phyloP scores from a whole-genome alignment of 176 grass and related monocot species.

The Musa schizocarpa region DNA sequence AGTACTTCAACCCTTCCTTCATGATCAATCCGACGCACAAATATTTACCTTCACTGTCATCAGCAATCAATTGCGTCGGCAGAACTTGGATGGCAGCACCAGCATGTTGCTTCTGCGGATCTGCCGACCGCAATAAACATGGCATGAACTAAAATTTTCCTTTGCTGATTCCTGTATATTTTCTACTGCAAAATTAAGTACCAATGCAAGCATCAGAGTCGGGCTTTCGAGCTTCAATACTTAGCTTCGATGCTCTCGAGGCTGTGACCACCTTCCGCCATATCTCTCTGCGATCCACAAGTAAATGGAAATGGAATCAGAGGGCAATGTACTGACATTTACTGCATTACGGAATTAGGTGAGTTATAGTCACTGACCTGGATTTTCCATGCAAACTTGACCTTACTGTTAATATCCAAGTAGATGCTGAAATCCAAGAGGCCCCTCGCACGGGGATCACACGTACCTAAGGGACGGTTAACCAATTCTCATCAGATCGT shows the following conservation, averaged over 20 bases:
- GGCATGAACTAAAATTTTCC: neutral
- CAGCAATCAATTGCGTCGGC: slow-evolving; percentile 77
- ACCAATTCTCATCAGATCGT: neutral
- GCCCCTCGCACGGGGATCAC: slow-evolving; percentile 54
- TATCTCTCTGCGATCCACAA: slow-evolving; percentile 54
- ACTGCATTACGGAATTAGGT: neutral
- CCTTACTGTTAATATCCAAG: slow-evolving; percentile 73
- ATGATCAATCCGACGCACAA: slow-evolving; percentile 70
- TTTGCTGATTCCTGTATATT: neutral
- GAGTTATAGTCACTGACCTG: slow-evolving; percentile 37
- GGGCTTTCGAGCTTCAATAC: slow-evolving; percentile 77
- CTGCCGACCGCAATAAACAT: slow-evolving; percentile 19
- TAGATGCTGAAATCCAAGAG: slow-evolving; percentile 97
- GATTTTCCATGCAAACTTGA: slow-evolving; percentile 97
- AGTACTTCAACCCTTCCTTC: slow-evolving; percentile 67
- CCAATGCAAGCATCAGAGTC: slow-evolving; percentile 86
- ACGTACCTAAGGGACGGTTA: slow-evolving; percentile 41
- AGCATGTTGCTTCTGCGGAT: slow-evolving; percentile 81
- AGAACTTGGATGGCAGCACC: slow-evolving; percentile 85
- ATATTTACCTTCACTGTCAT: slow-evolving; percentile 76
- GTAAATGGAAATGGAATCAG: neutral
- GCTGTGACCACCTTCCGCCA: slow-evolving; percentile 91
- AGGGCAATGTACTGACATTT: neutral
- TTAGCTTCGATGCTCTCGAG: slow-evolving; percentile 88
- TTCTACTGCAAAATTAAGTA: slow-evolving; percentile 30